Base-by-base conservation (phyloP, 2,329 filamentous ascomycete genomes). In the Grosmannia huntii region DNA sequence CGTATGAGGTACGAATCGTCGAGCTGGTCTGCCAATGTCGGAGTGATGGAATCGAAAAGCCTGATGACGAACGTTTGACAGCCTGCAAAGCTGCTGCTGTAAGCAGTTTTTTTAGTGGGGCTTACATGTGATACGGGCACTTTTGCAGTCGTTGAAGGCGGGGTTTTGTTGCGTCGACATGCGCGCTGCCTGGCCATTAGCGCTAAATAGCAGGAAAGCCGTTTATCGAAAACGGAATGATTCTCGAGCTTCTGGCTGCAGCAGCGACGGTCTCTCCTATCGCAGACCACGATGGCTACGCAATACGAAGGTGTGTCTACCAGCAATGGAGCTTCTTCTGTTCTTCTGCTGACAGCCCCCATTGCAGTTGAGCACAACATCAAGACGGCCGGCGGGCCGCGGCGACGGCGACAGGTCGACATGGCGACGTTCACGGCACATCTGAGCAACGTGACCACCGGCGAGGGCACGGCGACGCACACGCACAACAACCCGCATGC, bases 341-440 rank as follows among this genome's bases (percentile, higher is more conserved):
- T 41, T 19, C 38, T 9, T 41, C 16, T 19, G 38, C 38, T 55
- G 21, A 51, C 38, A 27, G 31, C n/a, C n/a, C n/a, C n/a, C n/a
- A n/a, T n/a, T 11, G 16, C 62, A 86, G 83, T 86, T 68, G 83
- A 86, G 68, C 83, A 86, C 72, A 81, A 80, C 68, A 81, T 85
- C 70, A 75, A 78, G 64, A 68, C 75, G 59, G 52, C 71, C 33
- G 62, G 75, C 53, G 67, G 70, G 27, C 68, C 71, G 55, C 70
- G 72, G 59, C 71, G 72, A 54, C 74, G 75, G 11, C 81, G 83
- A 48, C 79, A 79, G 66, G 71, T 81, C 61, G 81, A 84, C 72
- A 86, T 86, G 83, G 77, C 81, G 56, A 79, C 77, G 61, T 85
- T 85, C 72, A 77, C 72, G 65, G 76, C 79, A 58, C 77, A 81